These are phyloP conservation scores for Calophaca sinica DNA, from an alignment of 306 rosid genomes.

Conservation along the genomic window DNA sequence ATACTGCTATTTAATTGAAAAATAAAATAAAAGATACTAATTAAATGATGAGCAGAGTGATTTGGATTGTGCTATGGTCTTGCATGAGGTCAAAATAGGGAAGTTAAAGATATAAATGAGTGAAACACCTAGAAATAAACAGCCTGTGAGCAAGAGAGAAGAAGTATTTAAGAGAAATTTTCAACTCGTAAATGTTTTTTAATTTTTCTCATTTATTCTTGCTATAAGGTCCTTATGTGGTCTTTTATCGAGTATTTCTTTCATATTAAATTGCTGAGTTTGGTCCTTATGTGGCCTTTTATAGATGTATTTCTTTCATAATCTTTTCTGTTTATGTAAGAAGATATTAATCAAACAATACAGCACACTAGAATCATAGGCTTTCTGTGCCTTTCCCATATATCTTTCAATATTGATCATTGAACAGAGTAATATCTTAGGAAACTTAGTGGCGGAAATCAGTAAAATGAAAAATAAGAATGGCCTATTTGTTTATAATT, in stretches of 20 bases:
- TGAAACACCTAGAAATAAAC: not conserved
- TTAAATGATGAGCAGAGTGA: not conserved
- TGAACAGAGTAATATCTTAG: not conserved
- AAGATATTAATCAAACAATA: not conserved
- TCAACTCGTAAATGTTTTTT: not conserved
- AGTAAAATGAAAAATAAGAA: not conserved
- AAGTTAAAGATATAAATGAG: not conserved
- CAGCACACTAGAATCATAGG: no score
- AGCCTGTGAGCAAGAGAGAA: not conserved
- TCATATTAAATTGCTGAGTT: not conserved
- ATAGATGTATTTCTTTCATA: no score
- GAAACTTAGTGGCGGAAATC: not conserved
- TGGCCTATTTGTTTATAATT: not conserved
- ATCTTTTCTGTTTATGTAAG: not conserved
- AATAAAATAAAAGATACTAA: not conserved
- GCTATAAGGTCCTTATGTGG: not conserved
- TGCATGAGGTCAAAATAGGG: no score
- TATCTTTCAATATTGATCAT: conserved; percentile 1
- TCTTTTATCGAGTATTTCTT: no score
- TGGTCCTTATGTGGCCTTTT: not conserved
- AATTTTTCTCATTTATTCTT: not conserved
- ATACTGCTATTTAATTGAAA: not conserved
- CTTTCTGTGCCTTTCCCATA: no score
- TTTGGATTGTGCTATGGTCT: not conserved
- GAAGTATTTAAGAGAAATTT: not conserved